These are phyloP conservation scores for Coniosporium tulheliwenetii DNA, from an alignment of 2,329 filamentous ascomycete genomes.

Conservation along the genomic window DNA sequence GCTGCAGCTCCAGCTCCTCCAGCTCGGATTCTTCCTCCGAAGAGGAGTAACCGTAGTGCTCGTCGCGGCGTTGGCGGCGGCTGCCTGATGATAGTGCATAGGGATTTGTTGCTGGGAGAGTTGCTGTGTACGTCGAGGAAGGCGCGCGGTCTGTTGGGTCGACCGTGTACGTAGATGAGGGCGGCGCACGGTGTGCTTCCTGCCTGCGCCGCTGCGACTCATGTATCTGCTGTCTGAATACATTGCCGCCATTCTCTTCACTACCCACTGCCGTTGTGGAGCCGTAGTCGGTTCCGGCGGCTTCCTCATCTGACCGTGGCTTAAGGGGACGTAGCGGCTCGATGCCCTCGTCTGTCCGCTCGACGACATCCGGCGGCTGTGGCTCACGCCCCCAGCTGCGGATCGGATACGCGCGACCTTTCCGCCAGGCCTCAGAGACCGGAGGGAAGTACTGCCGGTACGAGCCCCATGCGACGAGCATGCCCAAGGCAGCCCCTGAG, in stretches of 20 bases:
- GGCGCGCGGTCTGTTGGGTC: not conserved
- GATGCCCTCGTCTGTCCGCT: conserved; percentile 13
- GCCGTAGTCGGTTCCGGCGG: too few species aligned
- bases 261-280: not conserved
- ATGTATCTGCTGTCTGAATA: conserved; percentile 1
- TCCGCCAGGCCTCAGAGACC: conserved; percentile 37
- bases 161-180: not conserved
- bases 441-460: conserved; percentile 46
- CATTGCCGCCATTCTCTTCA: not conserved
- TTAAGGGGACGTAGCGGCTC: conserved; percentile 1
- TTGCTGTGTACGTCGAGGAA: not conserved
- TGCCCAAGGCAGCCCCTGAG: conserved; percentile 36
- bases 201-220: conserved; percentile 1
- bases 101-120: not conserved
- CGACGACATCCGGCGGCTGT: conserved; percentile 1
- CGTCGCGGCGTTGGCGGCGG: not conserved
- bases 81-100: not conserved
- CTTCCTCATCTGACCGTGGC: not conserved
- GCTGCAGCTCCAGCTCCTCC: conserved; percentile 1
- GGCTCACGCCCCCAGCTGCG: conserved; percentile 38
- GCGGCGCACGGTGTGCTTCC: not conserved
- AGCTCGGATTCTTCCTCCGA: not conserved
- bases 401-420: conserved; percentile 43
- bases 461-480: conserved; percentile 33
- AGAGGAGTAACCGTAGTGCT: not conserved